Evolutionary conservation across 306 rosid species (phyloP), one percentile per base, ranked within the genome.

Genomic region (Casuarina glauca): DNA sequence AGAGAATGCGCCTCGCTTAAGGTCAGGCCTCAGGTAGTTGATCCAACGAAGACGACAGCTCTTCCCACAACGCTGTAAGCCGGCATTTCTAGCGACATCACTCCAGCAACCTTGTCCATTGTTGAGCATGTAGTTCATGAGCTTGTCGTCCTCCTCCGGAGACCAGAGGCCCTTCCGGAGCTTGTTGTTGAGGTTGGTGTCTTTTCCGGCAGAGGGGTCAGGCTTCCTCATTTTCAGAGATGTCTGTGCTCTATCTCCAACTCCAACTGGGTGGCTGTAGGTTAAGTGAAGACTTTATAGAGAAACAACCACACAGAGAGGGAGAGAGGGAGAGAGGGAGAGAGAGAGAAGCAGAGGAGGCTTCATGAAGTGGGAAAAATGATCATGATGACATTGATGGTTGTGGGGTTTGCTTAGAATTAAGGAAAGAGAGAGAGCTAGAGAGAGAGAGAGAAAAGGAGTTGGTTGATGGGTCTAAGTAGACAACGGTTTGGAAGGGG

Each of bases 381-480:
- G 86, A 86, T 84, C 84, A 76, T 86, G 83, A 82, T 84, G 89
- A 85, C 81, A 69, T 82, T 72, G 92, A 90, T 89, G 94, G 86
- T 84, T 87, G 91, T 88, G 94, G 93, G 93, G 97, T 88, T 94
- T 94, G 97, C 98, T 90, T 94, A 87, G 87, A 94, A 92, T 81
- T 80, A 78, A 80, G 93, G 95, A 78, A 89, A 91, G 89, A 82
- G 86, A 77, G 74, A 78, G 57, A 72, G 63, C 26, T 51, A 81
- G 74, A 70, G 41, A 67, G 74, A 80, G 50, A 72, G 72, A 55
- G 79, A 58, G 32, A 26, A 26, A 26, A 26, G 77, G 6, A 54
- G 96, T 88, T 88, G 86, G 98, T 92, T 94, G 97, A 90, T 83
- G 92, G 78, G 98, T 95, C 97, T 86, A 86, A 88, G 96, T 90